Evolutionary conservation across 176 grass and related monocot genomes (phyloP), one percentile per base, ranked within the genome.

Genomic region (Zea luxurians): DNA sequence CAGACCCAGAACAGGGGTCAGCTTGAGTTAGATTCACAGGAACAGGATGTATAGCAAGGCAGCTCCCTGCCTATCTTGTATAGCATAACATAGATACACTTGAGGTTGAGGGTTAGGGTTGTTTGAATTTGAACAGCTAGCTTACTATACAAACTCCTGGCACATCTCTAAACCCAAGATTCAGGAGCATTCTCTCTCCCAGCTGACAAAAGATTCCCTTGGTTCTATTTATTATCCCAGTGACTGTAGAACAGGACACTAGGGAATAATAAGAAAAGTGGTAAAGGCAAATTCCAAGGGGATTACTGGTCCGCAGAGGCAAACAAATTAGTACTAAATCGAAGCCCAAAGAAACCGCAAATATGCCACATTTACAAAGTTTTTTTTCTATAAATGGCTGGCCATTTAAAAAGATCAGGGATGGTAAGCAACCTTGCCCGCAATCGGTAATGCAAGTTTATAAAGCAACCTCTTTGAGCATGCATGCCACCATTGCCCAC

Each of bases 81-180:
- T 17, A 54, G 50, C 1, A 53, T 17, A 54, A 17, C 50, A 17
- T 54, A 54, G 15, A 54, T 53, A 4, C 49, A 53, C 50, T 54
- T 17, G 15, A 17, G 50, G 50, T 54, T 17, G 15, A 17, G 50
- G 50, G 50, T 54, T 16, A 17, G 15, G 17, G 7, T 54, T 16
- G 50, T 17, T 54, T 54, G 17, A 17, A 54, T 17, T 2, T 54
- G 15, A 54, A 54, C 50, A 54, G 7, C 15, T 54, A 54, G 50
- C 50, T 17, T 54, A 16, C 49, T 54, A 20, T 43, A 44, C 16
- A 8, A 18, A 66, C 15, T 48, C 27, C 15, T 8, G 38, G 43
- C 17, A 50, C 64, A 77, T 42, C 10, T 78, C 12, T 53, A 42
- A 84, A 52, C 36, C 82, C 46, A 37, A 70, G 21, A 45, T 69